Conservation (phyloP, 2,329 filamentous ascomycete species). For the Shiraia bambusicola region DNA sequence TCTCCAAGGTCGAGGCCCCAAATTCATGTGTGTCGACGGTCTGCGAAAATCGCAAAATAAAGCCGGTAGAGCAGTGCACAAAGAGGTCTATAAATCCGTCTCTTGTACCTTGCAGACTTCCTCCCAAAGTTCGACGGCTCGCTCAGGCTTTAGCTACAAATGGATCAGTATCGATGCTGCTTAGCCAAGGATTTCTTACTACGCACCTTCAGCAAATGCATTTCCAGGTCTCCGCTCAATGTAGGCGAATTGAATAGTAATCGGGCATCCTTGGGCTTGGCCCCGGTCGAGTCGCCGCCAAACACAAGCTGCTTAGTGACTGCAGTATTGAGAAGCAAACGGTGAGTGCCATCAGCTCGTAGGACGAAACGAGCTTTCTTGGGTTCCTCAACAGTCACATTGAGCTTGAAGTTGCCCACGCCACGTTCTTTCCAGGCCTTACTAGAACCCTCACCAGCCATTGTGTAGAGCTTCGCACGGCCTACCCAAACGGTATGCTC, state of each 20-base stretch:
- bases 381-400: slow-evolving; percentile 47
- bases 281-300: slow-evolving; percentile 64
- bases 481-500: slow-evolving; percentile 75
- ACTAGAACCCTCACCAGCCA: slow-evolving; percentile 57
- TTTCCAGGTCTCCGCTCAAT: slow-evolving; percentile 52
- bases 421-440: slow-evolving; percentile 89
- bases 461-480: slow-evolving; percentile 82
- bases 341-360: slow-evolving; percentile 85
- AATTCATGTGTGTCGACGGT: neutral
- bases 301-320: slow-evolving; percentile 79
- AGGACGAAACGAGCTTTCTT: slow-evolving; percentile 74
- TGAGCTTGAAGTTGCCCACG: slow-evolving; percentile 80
- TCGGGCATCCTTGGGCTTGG: slow-evolving; percentile 69
- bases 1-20: neutral
- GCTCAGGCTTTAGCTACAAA: slow-evolving; percentile 22
- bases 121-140: slow-evolving; percentile 28
- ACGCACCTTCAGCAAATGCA: slow-evolving; percentile 60
- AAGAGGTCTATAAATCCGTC: slow-evolving; percentile 22
- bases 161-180: slow-evolving; percentile 7
- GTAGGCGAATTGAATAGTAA: slow-evolving; percentile 64
- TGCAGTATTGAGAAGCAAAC: slow-evolving; percentile 82
- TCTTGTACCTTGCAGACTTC: slow-evolving; percentile 25
- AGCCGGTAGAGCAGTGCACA: slow-evolving; percentile 4
- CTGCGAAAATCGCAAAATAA: slow-evolving; percentile 2
- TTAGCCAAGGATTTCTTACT: neutral